phyloP scores from a whole-genome alignment of 495 filamentous ascomycete species.

The Penicillium canariense region DNA sequence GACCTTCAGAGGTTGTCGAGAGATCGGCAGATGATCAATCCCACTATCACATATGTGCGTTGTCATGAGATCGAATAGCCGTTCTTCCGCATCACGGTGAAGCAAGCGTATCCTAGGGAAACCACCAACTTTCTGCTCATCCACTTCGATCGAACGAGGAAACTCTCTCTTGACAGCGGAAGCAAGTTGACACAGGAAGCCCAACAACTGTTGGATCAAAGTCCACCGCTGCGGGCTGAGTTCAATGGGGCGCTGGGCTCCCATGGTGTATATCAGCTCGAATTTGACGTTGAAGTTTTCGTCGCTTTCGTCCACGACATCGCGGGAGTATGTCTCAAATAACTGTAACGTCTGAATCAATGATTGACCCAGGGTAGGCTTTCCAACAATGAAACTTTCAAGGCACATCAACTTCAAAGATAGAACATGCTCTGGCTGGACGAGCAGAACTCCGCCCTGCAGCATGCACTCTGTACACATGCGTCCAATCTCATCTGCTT shows the following conservation, averaged over 20 bases:
- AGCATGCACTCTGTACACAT: conserved; percentile 15
- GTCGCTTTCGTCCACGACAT: conserved; percentile 67
- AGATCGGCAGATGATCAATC: conserved; percentile 14
- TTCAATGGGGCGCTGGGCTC: conserved; percentile 53
- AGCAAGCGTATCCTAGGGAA: conserved; percentile 27
- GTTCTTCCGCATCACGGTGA: conserved; percentile 4
- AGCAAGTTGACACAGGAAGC: conserved; percentile 35
- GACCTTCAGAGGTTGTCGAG: conserved; percentile 29
- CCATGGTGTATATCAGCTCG: conserved; percentile 68
- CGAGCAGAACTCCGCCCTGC: neutral
- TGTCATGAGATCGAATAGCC: conserved; percentile 8
- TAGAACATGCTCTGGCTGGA: conserved; percentile 57
- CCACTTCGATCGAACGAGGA: conserved; percentile 30
- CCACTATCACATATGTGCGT: conserved; percentile 19
- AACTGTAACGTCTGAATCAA: conserved; percentile 44
- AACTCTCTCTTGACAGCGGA: conserved; percentile 3
- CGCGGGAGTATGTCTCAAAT: conserved; percentile 41
- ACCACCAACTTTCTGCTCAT: conserved; percentile 4
- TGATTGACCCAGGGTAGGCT: conserved; percentile 19
- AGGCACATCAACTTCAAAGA: conserved; percentile 66
- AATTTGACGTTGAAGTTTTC: conserved; percentile 60
- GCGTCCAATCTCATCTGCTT: conserved; percentile 8
- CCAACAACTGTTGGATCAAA: conserved; percentile 54
- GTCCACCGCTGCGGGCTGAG: conserved; percentile 59
- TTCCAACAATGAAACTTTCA: conserved; percentile 41